Evolutionary conservation across 768 basidiomycete species (phyloP).

Genomic region (Mycena metata): DNA sequence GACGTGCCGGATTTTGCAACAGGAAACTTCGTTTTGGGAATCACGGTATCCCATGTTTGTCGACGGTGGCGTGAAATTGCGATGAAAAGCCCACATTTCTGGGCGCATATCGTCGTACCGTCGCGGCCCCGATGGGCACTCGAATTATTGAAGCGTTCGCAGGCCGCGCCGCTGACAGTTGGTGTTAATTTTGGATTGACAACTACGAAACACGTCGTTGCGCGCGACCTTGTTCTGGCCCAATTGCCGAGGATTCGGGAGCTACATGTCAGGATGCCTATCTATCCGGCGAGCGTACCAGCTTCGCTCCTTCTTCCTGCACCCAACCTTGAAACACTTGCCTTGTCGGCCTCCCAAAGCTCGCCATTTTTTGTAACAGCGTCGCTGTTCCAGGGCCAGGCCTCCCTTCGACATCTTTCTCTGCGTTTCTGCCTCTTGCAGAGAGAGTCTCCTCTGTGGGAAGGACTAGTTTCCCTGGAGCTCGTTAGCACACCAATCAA

Average conservation of each 20-base stretch:
- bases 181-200: not conserved
- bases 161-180: slow-evolving; percentile 14
- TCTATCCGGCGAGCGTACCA: not conserved
- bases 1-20: slow-evolving; percentile 23
- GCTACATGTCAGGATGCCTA: slow-evolving; percentile 6
- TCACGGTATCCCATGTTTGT: slow-evolving; percentile 26
- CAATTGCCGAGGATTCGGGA: slow-evolving; percentile 24
- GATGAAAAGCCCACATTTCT: slow-evolving; percentile 12
- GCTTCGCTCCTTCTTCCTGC: slow-evolving; percentile 8
- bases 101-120: slow-evolving; percentile 27
- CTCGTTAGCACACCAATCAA: slow-evolving; percentile 1
- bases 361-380: not conserved
- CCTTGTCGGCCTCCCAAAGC: not conserved
- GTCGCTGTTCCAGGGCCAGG: slow-evolving; percentile 16
- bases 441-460: slow-evolving; percentile 15
- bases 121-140: slow-evolving; percentile 31
- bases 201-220: not conserved
- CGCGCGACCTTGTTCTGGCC: slow-evolving; percentile 16
- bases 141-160: slow-evolving; percentile 32
- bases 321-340: slow-evolving; percentile 18
- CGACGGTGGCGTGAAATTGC: slow-evolving; percentile 30
- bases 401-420: slow-evolving; percentile 23
- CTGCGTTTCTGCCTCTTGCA: slow-evolving; percentile 11
- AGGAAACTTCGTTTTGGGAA: not conserved
- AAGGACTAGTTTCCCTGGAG: slow-evolving; percentile 25